phyloP scores from a whole-genome alignment of 2,329 filamentous ascomycete species.

The Colletotrichum lini region DNA sequence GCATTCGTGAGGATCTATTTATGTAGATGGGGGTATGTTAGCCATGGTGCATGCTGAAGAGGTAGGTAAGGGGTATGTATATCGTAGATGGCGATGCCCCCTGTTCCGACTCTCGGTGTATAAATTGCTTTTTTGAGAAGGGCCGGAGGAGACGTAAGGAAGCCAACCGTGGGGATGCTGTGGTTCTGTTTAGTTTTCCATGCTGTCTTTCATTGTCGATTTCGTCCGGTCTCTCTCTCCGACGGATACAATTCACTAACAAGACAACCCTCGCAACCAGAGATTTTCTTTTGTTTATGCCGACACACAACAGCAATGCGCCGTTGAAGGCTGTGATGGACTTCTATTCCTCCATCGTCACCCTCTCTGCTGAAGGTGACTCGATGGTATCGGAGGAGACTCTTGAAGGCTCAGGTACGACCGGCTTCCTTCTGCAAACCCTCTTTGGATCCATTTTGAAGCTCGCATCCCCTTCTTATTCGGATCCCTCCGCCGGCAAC shows the following conservation, averaged over 20 bases:
- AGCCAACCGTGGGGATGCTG: neutral
- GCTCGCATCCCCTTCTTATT: constrained; percentile 68
- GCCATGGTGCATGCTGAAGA: neutral
- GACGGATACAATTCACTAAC: constrained; percentile 21
- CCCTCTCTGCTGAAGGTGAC: constrained; percentile 93
- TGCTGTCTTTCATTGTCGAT: neutral
- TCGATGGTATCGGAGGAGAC: constrained; percentile 92
- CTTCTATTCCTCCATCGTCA: constrained; percentile 91
- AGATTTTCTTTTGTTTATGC: constrained; percentile 94
- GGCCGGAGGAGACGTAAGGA: neutral
- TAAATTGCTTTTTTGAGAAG: neutral
- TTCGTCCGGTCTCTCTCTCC: constrained; percentile 6
- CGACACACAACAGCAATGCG: constrained; percentile 72
- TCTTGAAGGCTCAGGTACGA: constrained; percentile 94
- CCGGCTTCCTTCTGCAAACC: constrained; percentile 77
- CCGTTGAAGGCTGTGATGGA: constrained; percentile 87
- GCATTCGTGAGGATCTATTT: neutral
- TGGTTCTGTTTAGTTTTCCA: neutral
- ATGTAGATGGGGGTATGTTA: neutral
- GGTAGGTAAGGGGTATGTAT: neutral
- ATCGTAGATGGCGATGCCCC: constrained; percentile 4
- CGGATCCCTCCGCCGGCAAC: constrained; percentile 45
- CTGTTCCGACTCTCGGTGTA: neutral
- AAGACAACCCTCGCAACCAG: constrained; percentile 59
- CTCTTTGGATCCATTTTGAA: constrained; percentile 83